Base-by-base conservation (phyloP, 306 rosid species). In the Casuarina cunninghamiana region DNA sequence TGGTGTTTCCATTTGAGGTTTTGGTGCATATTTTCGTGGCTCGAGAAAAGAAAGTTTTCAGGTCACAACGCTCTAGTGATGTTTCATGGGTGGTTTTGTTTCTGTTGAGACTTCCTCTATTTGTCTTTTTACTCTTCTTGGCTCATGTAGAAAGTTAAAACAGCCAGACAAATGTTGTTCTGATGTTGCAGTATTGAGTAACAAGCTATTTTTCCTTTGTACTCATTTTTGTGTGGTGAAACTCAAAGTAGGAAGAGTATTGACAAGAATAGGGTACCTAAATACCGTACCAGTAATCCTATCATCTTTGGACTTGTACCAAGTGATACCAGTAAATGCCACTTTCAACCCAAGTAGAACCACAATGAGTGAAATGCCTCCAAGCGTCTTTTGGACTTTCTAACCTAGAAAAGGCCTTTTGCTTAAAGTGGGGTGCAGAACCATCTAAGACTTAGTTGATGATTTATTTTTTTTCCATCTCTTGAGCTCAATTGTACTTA, bases 91-190 rank as follows among this genome's bases (percentile, higher is more conserved):
- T 58, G 67, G 75, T 63, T 43, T 71, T 86, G 54, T 16, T 77
- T 65, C 63, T 69, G 74, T 66, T 80, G 86, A 80, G 77, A 77
- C 73, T 83, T 69, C 66, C 77, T 65, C 69, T 46, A 6, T 46
- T 48, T 13, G 13, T 48, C 15, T 48, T 48, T 76, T 79, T 43
- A 79, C 32, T 77, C 38, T 42, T 63, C 74, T 26, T 45, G 74
- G 81, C 72, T 84, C 69, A 43, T 80, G 89, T 89, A 77, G 81
- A 77, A 88, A 82, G 61, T 75, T 61, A 77, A 78, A 46, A 73
- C 68, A 72, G 75, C 84, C 60, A 38, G 66, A 74, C 42, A 70
- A 77, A 73, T 74, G 86, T 86, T 72, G 82, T 69, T 75, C 79
- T 75, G 72, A 41, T 71, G 67, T 77, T 78, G 71, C 82, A 67